A percentile compares a stretch with the other conserved stretches of the same genome.
Conservation (phyloP, 2,329 filamentous ascomycete species). For the Clonostachys rosea region DNA sequence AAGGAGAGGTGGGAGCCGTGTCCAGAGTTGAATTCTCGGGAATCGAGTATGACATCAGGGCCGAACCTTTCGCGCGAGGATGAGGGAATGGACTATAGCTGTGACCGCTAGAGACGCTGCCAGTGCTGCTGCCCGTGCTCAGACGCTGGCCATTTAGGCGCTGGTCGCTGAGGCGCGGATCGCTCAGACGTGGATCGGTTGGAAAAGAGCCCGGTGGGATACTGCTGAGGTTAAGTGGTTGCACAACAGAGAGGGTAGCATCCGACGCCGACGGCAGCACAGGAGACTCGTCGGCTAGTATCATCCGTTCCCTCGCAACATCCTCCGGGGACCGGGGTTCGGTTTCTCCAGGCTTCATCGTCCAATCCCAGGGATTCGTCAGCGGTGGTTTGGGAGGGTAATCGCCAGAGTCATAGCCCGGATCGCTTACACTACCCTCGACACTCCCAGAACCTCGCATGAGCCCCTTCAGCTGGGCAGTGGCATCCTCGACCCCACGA, state of each 20-base stretch:
- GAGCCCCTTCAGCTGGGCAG: slow-evolving; percentile 16
- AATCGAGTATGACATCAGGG: not conserved
- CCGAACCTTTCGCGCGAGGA: too few relatives aligned
- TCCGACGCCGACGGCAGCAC: not conserved
- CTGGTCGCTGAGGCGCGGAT: not conserved
- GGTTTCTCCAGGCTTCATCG: slow-evolving; percentile 14
- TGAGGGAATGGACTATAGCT: not conserved
- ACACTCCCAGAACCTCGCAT: slow-evolving; percentile 6
- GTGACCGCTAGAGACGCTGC: not conserved
- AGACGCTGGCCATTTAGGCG: not conserved
- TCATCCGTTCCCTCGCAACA: not conserved
- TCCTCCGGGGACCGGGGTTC: slow-evolving; percentile 12
- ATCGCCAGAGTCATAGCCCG: not conserved
- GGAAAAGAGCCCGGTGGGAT: not conserved
- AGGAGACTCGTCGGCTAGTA: slow-evolving; percentile 1
- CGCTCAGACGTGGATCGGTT: not conserved
- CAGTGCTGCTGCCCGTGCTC: not conserved
- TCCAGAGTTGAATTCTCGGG: not conserved
- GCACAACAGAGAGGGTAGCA: too few relatives aligned
- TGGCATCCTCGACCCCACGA: slow-evolving; percentile 15
- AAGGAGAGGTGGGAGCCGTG: not conserved
- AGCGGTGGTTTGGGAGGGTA: slow-evolving; percentile 27
- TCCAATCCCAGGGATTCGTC: slow-evolving; percentile 41
- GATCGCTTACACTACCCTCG: slow-evolving; percentile 2
- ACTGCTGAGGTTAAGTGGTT: too few relatives aligned